Percentiles rank a stretch among this genome's conserved stretches.
These are phyloP conservation scores for Sporisorium exsertum DNA, from an alignment of 1,284 basidiomycete genomes.

Conservation along the genomic window DNA sequence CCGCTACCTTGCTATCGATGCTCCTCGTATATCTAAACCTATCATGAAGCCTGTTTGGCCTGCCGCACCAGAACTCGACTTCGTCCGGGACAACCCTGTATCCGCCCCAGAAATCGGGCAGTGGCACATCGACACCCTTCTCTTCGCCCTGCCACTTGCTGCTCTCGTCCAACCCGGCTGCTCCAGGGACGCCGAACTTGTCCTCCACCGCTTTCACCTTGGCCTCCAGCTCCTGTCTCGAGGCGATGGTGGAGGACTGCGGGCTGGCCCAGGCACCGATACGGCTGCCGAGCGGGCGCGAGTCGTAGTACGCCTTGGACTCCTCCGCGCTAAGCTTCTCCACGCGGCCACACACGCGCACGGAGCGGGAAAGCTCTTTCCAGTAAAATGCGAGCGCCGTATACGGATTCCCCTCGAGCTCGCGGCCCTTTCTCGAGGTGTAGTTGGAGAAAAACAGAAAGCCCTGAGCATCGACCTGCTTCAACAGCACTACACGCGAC, in stretches of 20 bases:
- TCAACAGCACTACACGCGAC: slow-evolving; percentile 89
- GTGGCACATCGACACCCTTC: slow-evolving; percentile 73
- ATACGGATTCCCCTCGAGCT: slow-evolving; percentile 77
- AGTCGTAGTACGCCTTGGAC: slow-evolving; percentile 85
- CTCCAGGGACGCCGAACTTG: slow-evolving; percentile 74
- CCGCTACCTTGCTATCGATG: slow-evolving; percentile 15
- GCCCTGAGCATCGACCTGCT: slow-evolving; percentile 76
- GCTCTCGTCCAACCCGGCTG: slow-evolving; percentile 50
- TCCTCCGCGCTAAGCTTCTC: slow-evolving; percentile 80
- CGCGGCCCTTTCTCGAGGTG: slow-evolving; percentile 86
- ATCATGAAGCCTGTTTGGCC: slow-evolving; percentile 65
- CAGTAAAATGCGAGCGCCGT: slow-evolving; percentile 91
- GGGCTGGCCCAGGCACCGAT: slow-evolving; percentile 92
- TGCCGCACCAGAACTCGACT: slow-evolving; percentile 71
- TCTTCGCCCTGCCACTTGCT: slow-evolving; percentile 34
- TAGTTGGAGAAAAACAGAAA: slow-evolving; percentile 99
- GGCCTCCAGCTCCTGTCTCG: slow-evolving; percentile 74
- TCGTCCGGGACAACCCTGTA: slow-evolving; percentile 91
- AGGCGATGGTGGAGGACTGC: slow-evolving; percentile 84
- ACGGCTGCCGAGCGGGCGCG: slow-evolving; percentile 83
- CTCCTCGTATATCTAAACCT: slow-evolving; percentile 60
- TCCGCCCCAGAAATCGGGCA: slow-evolving; percentile 95
- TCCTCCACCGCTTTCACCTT: slow-evolving; percentile 76
- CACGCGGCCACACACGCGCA: slow-evolving; percentile 85
- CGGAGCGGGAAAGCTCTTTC: slow-evolving; percentile 83